Evolutionary conservation across 495 filamentous ascomycete genomes (phyloP).

Genomic region (Trichoderma erinaceum): DNA sequence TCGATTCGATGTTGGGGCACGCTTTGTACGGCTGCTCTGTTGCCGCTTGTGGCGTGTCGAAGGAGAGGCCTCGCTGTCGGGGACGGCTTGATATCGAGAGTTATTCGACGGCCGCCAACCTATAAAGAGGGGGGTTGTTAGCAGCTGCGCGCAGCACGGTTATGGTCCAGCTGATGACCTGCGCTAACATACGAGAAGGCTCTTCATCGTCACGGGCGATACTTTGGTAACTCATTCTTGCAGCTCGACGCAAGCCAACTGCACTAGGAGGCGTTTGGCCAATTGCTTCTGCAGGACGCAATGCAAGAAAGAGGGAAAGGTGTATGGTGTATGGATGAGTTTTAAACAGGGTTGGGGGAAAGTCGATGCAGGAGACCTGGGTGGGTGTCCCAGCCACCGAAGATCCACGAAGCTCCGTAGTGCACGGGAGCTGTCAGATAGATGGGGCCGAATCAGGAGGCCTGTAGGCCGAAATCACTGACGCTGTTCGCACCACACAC

Average conservation of each 20-base stretch:
- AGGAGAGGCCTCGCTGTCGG: not conserved
- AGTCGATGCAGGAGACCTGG: not conserved
- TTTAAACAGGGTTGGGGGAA: not conserved
- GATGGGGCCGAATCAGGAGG: not conserved
- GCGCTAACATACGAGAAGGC: slow-evolving; percentile 6
- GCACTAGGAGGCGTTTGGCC: slow-evolving; percentile 7
- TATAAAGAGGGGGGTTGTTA: not conserved
- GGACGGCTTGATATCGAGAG: slow-evolving; percentile 9
- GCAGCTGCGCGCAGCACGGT: not conserved
- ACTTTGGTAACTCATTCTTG: slow-evolving; percentile 7
- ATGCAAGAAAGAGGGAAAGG: slow-evolving; percentile 3
- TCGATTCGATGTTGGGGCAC: not conserved
- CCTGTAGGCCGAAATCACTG: not conserved
- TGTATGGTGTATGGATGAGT: not conserved
- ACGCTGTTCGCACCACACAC: not conserved
- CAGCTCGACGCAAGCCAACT: not conserved
- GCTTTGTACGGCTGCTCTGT: not conserved
- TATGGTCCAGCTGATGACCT: not conserved
- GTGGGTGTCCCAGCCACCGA: slow-evolving; percentile 12
- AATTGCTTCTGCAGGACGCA: slow-evolving; percentile 3
- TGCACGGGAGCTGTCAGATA: not conserved
- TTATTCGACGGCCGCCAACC: slow-evolving; percentile 4
- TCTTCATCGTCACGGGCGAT: not conserved
- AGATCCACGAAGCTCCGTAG: slow-evolving; percentile 11
- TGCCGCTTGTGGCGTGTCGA: not conserved